Evolutionary conservation across 352 stramenopile species (phyloP).

Genomic region (Saprolegnia parasitica): DNA sequence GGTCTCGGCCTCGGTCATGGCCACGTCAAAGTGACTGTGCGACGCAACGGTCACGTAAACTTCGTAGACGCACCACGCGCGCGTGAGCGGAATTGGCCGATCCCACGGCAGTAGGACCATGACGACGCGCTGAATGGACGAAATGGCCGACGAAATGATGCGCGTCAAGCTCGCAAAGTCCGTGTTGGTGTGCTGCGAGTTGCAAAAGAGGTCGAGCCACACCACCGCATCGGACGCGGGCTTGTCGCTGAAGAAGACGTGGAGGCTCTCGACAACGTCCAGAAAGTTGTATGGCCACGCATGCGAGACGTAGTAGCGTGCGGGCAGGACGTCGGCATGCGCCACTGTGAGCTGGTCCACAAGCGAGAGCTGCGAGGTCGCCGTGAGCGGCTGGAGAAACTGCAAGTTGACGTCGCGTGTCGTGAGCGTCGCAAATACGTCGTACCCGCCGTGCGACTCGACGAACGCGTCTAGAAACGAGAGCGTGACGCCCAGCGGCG

Average conservation of each 20-base stretch:
- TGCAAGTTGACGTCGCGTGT: slow-evolving; percentile 1
- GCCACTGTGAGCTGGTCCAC: not conserved
- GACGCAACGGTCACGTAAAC: slow-evolving; percentile 13
- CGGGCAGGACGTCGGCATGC: not conserved
- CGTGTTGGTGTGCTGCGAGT: not conserved
- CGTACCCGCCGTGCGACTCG: slow-evolving; percentile 5
- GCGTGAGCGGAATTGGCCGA: slow-evolving; percentile 13
- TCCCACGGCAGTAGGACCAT: slow-evolving; percentile 23
- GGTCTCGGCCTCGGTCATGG: slow-evolving; percentile 5
- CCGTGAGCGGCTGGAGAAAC: slow-evolving; percentile 12
- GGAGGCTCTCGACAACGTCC: not conserved
- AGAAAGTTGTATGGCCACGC: slow-evolving; percentile 26
- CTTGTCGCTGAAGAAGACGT: slow-evolving; percentile 14
- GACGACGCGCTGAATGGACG: slow-evolving; percentile 8
- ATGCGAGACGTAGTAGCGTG: slow-evolving; percentile 19
- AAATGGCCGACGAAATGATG: slow-evolving; percentile 1
- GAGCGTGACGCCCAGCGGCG: slow-evolving; percentile 1
- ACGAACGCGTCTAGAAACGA: not conserved
- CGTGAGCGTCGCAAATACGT: slow-evolving; percentile 3
- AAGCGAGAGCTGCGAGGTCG: not conserved
- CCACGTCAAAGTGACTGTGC: slow-evolving; percentile 7
- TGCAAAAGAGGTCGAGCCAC: slow-evolving; percentile 20
- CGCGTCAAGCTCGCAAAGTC: not conserved
- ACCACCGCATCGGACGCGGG: not conserved
- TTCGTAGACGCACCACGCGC: slow-evolving; percentile 23